phyloP scores from a whole-genome alignment of 1,284 basidiomycete genomes.

The Apiotrichum laibachii region DNA sequence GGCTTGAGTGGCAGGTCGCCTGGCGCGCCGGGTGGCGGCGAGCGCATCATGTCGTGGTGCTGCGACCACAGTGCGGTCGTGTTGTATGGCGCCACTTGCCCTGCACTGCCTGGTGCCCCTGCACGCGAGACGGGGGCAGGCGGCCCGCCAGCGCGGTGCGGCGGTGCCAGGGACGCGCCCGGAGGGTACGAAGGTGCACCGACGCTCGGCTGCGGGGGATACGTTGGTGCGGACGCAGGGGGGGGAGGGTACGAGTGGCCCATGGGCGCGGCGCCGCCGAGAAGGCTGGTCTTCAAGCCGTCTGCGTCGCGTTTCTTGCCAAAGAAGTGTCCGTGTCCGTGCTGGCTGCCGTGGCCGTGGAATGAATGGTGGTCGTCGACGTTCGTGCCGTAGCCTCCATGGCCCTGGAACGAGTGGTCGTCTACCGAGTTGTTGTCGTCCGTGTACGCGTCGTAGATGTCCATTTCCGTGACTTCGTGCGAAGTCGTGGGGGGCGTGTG shows the following conservation, averaged over 20 bases:
- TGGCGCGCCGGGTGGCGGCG: no score
- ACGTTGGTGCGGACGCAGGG: neutral
- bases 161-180: no score
- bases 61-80: no score
- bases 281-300: no score
- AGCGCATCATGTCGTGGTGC: no score
- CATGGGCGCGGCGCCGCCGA: no score
- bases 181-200: neutral
- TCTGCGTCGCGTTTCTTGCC: neutral
- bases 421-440: neutral
- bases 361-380: conserved; percentile 1
- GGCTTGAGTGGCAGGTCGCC: no score
- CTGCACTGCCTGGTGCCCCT: no score
- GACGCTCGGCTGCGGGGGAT: neutral
- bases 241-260: neutral
- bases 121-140: no score
- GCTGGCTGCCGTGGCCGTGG: conserved; percentile 1
- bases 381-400: conserved; percentile 4
- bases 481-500: neutral
- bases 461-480: conserved; percentile 1
- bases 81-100: no score
- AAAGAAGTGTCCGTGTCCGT: neutral
- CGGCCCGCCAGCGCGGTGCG: no score
- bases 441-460: conserved; percentile 8
- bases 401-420: conserved; percentile 6